Evolutionary conservation across 2,329 filamentous ascomycete species (phyloP), one percentile per base, ranked within the genome.

Genomic region (Myriosclerotinia curreyana): DNA sequence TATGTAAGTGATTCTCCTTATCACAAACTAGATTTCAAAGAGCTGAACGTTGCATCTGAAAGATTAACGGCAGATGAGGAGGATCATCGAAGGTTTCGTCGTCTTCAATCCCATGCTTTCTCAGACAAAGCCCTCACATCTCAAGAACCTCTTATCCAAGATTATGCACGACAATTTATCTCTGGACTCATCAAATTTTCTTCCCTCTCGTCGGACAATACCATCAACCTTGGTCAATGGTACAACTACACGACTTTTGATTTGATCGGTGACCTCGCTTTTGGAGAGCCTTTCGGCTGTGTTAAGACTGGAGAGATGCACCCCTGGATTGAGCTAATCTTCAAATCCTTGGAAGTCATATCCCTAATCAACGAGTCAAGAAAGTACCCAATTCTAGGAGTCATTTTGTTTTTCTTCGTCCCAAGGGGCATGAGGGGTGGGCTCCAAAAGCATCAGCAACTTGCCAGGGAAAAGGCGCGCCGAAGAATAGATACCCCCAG

Each of bases 201-300:
- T 6, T 54, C 63, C n/a, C 22, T 50, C 31, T 15, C 9, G 9
- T 22, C 58, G 6, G 36, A 61, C 1, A 20, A 42, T 2, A 50
- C 14, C 3, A 48, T 65, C 8, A 6, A 60, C 15, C 6, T 77
- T 65, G 69, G 66, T 4, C 66, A 71, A 60, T 77, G 76, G 75
- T 76, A 68, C 64, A 73, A 75, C 46, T 74, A 71, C 64, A 58
- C 72, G 2, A 72, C 75, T 1, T 77, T 78, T 66, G 77, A 77
- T 65, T 69, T 78, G 31, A 74, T 77, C 48, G 76, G 77, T 20
- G 78, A 80, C 63, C 72, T 81, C 46, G 73, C 78, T 0, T 81
- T 80, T 66, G 79, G 78, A 17, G 75, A 79, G 64, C 74, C 75
- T 0, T 79, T 77, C 66, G 69, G 68, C 17, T 74, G 71, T 65